Evolutionary conservation across 192 early-diverging fungal species (phyloP).

Genomic region (Podila minutissima): DNA sequence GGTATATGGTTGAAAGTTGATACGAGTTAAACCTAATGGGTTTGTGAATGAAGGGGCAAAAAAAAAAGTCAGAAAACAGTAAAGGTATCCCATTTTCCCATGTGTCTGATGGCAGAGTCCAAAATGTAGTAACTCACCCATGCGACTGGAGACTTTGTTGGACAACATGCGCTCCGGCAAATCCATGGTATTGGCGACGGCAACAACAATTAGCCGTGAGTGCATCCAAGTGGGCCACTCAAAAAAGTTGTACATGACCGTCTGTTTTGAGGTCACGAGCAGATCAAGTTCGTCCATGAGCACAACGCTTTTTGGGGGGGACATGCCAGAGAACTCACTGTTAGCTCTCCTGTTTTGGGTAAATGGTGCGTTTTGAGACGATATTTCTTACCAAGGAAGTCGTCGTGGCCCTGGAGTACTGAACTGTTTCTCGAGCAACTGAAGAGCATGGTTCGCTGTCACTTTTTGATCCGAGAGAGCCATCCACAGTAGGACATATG

Average conservation of each 20-base stretch:
- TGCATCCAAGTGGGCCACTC: constrained; percentile 92
- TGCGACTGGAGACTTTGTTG: constrained; percentile 89
- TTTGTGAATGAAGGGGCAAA: background rate
- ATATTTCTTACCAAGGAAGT: constrained; percentile 49
- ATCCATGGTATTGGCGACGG: constrained; percentile 99
- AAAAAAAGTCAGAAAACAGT: background rate
- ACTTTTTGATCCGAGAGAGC: constrained; percentile 69
- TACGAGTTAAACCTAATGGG: constrained; percentile 76
- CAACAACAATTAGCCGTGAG: constrained; percentile 90
- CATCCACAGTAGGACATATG: constrained; percentile 88
- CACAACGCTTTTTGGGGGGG: constrained; percentile 71
- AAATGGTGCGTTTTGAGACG: background rate
- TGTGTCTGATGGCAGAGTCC: background rate
- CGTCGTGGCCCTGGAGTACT: constrained; percentile 60
- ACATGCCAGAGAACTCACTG: background rate
- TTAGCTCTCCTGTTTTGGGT: no score
- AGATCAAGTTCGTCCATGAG: constrained; percentile 98
- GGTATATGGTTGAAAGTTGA: constrained; percentile 94
- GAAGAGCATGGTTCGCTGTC: constrained; percentile 78
- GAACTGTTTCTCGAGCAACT: constrained; percentile 79
- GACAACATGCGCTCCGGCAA: constrained; percentile 91
- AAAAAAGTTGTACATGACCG: constrained; percentile 98
- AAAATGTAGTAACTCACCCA: constrained; percentile 62
- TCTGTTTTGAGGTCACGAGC: constrained; percentile 90
- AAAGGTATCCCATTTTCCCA: background rate